phyloP scores from a whole-genome alignment of 805 yeast species.

The Zygosaccharomyces bisporus region DNA sequence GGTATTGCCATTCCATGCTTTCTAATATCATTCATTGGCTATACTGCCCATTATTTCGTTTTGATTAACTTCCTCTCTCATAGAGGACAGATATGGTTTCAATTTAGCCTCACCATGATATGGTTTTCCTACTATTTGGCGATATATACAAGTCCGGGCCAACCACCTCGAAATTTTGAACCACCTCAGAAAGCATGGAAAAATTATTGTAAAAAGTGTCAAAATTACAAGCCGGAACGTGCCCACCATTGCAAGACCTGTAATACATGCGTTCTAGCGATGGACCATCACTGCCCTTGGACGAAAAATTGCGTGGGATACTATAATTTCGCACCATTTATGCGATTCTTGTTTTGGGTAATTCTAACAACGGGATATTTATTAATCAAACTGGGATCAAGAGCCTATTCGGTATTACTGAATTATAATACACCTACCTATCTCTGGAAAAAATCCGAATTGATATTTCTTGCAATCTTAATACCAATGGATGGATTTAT shows the following conservation, averaged over 20 bases:
- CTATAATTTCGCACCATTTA: constrained; percentile 70
- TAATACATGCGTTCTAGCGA: constrained; percentile 66
- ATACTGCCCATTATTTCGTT: constrained; percentile 57
- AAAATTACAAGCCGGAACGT: constrained; percentile 72
- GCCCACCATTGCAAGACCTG: constrained; percentile 84
- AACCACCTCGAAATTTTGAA: constrained; percentile 50
- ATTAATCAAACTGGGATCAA: constrained; percentile 39
- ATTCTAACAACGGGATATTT: constrained; percentile 48
- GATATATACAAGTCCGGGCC: constrained; percentile 62
- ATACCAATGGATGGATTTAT: constrained; percentile 58
- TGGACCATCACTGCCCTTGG: constrained; percentile 98
- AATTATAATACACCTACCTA: constrained; percentile 54
- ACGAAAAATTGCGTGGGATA: constrained; percentile 87
- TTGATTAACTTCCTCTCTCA: constrained; percentile 42
- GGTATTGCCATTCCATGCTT: constrained; percentile 59
- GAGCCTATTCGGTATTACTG: constrained; percentile 45
- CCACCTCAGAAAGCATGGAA: constrained; percentile 51
- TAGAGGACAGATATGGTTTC: constrained; percentile 44
- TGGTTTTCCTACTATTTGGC: constrained; percentile 79
- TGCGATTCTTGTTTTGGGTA: constrained; percentile 71
- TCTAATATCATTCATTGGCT: constrained; percentile 56
- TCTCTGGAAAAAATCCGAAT: constrained; percentile 47
- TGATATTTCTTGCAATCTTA: constrained; percentile 52
- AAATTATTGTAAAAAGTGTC: constrained; percentile 67
- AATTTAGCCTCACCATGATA: constrained; percentile 48